These are phyloP conservation scores for Akanthomyces muscarius DNA, from an alignment of 2,329 filamentous ascomycete genomes.

Conservation along the genomic window DNA sequence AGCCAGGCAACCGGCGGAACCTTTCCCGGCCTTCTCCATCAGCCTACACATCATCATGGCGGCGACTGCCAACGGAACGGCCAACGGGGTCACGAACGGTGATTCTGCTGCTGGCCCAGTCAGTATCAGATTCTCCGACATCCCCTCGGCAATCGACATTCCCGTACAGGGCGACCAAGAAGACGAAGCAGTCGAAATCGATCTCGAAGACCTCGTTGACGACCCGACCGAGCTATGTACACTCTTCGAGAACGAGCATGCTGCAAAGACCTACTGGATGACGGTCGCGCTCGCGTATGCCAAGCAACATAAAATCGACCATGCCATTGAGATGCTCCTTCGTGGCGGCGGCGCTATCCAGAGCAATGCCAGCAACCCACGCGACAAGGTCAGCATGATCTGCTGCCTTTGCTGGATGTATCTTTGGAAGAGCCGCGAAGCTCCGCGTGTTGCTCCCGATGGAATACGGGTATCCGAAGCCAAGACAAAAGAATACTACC, in stretches of 20 bases:
- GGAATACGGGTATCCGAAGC: constrained; percentile 63
- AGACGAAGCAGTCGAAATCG: constrained; percentile 82
- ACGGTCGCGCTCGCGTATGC: constrained; percentile 96
- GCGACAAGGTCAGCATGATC: constrained; percentile 81
- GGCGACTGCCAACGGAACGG: constrained; percentile 39
- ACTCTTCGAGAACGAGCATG: constrained; percentile 89
- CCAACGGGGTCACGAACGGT: constrained; percentile 42
- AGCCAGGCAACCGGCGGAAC: neutral
- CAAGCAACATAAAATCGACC: constrained; percentile 89
- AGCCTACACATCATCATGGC: constrained; percentile 34
- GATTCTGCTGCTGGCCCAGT: constrained; percentile 32
- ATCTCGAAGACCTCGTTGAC: constrained; percentile 84
- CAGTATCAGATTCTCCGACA: constrained; percentile 60
- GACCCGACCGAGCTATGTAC: constrained; percentile 94
- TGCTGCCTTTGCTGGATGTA: constrained; percentile 88
- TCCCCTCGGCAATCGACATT: constrained; percentile 62
- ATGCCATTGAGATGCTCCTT: constrained; percentile 69
- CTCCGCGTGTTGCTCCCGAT: constrained; percentile 60
- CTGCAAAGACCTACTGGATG: constrained; percentile 92
- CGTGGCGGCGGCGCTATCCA: constrained; percentile 71
- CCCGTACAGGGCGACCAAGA: constrained; percentile 61
- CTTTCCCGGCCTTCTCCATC: neutral
- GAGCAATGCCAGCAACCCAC: constrained; percentile 63
- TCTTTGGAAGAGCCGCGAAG: constrained; percentile 81
- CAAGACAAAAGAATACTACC: constrained; percentile 89